A percentile compares a stretch with the other conserved stretches of the same genome.
Evolutionary conservation across 768 basidiomycete species (phyloP).

Genomic region (Suillus fuscotomentosus): DNA sequence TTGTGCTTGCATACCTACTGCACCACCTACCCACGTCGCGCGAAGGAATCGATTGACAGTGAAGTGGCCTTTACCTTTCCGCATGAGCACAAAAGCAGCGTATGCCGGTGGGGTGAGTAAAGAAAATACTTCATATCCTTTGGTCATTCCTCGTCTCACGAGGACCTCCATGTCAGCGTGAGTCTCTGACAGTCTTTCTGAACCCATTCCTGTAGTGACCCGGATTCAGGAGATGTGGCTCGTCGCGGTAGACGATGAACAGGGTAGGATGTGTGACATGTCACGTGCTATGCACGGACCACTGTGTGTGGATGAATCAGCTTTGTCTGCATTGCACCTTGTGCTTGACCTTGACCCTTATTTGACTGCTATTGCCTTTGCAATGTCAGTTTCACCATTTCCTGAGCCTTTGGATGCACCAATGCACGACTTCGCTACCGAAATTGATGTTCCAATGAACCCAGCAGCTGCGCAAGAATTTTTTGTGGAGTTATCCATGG

Average conservation of each 20-base stretch:
- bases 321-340: slow-evolving; percentile 11
- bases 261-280: not conserved
- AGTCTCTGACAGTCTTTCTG: slow-evolving; percentile 16
- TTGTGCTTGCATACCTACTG: slow-evolving; percentile 42
- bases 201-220: slow-evolving; percentile 15
- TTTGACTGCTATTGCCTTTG: slow-evolving; percentile 10
- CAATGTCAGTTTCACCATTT: slow-evolving; percentile 29
- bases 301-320: slow-evolving; percentile 19
- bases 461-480: slow-evolving; percentile 40
- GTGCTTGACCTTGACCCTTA: slow-evolving; percentile 15
- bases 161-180: slow-evolving; percentile 63
- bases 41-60: slow-evolving; percentile 63
- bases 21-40: slow-evolving; percentile 72
- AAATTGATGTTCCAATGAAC: slow-evolving; percentile 63
- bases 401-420: slow-evolving; percentile 58
- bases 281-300: slow-evolving; percentile 33
- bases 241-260: slow-evolving; percentile 5
- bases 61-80: slow-evolving; percentile 54
- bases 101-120: slow-evolving; percentile 64
- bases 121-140: slow-evolving; percentile 69
- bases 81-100: slow-evolving; percentile 47
- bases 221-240: not conserved
- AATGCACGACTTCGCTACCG: slow-evolving; percentile 60
- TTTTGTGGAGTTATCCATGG: slow-evolving; percentile 58
- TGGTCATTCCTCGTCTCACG: slow-evolving; percentile 60